phyloP scores from a whole-genome alignment of 768 basidiomycete genomes.

The Cubamyces sp. region DNA sequence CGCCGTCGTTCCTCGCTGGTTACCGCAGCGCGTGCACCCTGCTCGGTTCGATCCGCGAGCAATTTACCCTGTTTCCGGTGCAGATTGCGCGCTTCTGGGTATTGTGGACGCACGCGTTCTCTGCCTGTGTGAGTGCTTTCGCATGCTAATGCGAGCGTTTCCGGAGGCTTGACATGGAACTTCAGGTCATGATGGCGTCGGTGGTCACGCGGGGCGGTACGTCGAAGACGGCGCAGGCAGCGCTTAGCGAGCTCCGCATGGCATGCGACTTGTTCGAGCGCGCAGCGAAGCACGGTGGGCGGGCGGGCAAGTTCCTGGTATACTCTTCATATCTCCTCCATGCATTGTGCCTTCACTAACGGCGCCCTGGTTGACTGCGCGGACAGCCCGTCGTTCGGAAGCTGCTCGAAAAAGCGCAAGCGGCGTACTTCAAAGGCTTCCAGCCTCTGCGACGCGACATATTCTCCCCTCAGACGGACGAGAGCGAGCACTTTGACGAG shows the following conservation, averaged over 20 bases:
- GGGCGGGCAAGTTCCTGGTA: slow-evolving; percentile 73
- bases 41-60: slow-evolving; percentile 50
- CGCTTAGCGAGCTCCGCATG: slow-evolving; percentile 63
- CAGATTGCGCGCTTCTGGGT: slow-evolving; percentile 66
- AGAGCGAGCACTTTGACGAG: slow-evolving; percentile 61
- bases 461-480: slow-evolving; percentile 51
- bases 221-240: slow-evolving; percentile 72
- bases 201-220: slow-evolving; percentile 70
- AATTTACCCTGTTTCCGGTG: slow-evolving; percentile 61
- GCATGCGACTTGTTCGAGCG: slow-evolving; percentile 68
- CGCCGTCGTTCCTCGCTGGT: slow-evolving; percentile 73
- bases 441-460: slow-evolving; percentile 56
- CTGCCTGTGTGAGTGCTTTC: slow-evolving; percentile 40
- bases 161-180: slow-evolving; percentile 1
- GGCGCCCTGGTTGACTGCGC: background rate
- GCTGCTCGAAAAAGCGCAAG: slow-evolving; percentile 62
- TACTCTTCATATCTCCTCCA: slow-evolving; percentile 28
- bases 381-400: slow-evolving; percentile 67
- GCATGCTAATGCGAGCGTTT: slow-evolving; percentile 61
- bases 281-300: slow-evolving; percentile 64
- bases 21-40: slow-evolving; percentile 73
- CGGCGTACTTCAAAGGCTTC: slow-evolving; percentile 50
- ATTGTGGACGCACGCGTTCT: slow-evolving; percentile 62
- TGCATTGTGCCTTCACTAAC: background rate
- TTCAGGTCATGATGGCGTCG: slow-evolving; percentile 74